phyloP scores from a whole-genome alignment of 2,329 filamentous ascomycete species.

The Sporothrix schenckii region DNA sequence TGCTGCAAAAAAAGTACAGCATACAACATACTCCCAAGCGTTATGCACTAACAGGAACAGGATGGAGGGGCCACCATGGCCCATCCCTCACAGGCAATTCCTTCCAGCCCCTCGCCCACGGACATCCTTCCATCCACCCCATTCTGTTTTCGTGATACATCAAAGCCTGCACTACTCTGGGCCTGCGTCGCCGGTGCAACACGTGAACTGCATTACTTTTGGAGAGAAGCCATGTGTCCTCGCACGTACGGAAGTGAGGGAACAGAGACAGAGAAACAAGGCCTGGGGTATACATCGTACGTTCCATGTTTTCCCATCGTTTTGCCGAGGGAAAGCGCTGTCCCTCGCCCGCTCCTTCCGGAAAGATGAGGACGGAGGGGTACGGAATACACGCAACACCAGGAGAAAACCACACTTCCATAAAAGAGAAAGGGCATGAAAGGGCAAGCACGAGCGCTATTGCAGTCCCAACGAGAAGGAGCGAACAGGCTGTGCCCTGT shows the following conservation, averaged over 20 bases:
- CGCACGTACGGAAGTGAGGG: not conserved
- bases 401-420: not conserved
- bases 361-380: not conserved
- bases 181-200: conserved; percentile 13
- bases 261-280: not conserved
- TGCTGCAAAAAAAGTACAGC: not conserved
- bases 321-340: not conserved
- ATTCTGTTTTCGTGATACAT: conserved; percentile 11
- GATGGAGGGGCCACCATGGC: not conserved
- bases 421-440: not conserved
- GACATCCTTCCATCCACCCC: conserved; percentile 5
- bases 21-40: not conserved
- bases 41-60: conserved; percentile 5
- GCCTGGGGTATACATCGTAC: no score
- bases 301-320: not conserved
- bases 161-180: not conserved
- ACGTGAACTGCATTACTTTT: conserved; percentile 13
- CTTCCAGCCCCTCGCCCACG: not conserved
- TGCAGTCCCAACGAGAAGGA: conserved; percentile 1
- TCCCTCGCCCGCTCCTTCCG: conserved; percentile 22
- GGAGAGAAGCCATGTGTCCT: not conserved
- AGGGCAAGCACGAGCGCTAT: not conserved
- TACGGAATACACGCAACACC: not conserved
- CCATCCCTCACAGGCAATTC: not conserved
- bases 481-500: not conserved